A percentile compares a stretch with the other conserved stretches of the same genome.
Evolutionary conservation across 441 rosid species (phyloP).

Genomic region (Kokia cookei): DNA sequence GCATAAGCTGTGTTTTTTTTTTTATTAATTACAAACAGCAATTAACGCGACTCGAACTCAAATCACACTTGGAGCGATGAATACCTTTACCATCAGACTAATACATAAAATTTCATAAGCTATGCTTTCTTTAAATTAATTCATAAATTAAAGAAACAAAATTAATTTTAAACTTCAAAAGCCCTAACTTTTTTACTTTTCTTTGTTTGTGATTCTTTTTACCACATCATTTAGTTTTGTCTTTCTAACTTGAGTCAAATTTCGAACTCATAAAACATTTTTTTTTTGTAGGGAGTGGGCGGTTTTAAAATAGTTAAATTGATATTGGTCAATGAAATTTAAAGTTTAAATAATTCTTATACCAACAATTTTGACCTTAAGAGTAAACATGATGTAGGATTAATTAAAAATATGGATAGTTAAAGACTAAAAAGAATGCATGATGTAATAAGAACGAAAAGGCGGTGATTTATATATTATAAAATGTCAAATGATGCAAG

Average conservation of each 20-base stretch:
- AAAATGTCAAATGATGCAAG: not conserved
- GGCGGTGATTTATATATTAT: not conserved
- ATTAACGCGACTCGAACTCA: too few relatives aligned
- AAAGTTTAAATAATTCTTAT: not conserved
- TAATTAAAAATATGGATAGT: too few relatives aligned
- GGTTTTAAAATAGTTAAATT: not conserved
- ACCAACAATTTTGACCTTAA: not conserved
- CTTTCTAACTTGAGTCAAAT: not conserved
- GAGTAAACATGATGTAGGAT: not conserved
- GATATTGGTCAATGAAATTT: not conserved
- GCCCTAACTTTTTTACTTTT: not conserved
- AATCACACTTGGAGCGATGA: too few relatives aligned
- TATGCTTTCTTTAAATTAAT: too few relatives aligned
- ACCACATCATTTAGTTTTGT: not conserved
- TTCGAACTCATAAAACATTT: not conserved
- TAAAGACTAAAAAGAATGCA: not conserved
- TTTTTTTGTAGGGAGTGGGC: not conserved
- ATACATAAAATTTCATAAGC: not conserved
- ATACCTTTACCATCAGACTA: too few relatives aligned
- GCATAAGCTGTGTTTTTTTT: too few relatives aligned
- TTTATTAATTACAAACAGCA: too few relatives aligned
- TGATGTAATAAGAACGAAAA: not conserved
- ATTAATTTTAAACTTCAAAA: not conserved
- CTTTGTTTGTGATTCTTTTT: not conserved
- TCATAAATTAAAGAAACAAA: not conserved